Evolutionary conservation across 1,284 basidiomycete species (phyloP).

Genomic region (Moesziomyces antarcticus): DNA sequence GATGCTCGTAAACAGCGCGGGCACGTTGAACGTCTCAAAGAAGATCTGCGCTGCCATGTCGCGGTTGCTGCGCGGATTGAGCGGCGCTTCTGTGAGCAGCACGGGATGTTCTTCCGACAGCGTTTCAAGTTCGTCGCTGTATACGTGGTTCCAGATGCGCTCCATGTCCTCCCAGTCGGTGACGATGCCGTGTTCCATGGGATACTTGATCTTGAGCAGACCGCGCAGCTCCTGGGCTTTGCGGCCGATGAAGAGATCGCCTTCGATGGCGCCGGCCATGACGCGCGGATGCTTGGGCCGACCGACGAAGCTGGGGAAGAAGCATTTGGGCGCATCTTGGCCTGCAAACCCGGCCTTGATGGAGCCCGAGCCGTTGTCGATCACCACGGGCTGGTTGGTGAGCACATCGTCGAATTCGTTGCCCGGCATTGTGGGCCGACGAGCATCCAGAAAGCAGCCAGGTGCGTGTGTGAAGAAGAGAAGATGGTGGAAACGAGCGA

Average conservation of each 20-base stretch:
- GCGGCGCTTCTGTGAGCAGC: slow-evolving; percentile 88
- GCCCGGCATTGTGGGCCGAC: slow-evolving; percentile 22
- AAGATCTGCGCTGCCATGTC: slow-evolving; percentile 97
- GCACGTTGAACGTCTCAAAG: slow-evolving; percentile 98
- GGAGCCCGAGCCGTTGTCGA: slow-evolving; percentile 67
- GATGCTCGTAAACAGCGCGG: slow-evolving; percentile 94
- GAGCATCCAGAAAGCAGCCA: neutral
- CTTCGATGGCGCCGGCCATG: slow-evolving; percentile 67
- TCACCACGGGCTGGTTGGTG: slow-evolving; percentile 68
- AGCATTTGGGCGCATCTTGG: slow-evolving; percentile 65
- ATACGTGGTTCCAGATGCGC: slow-evolving; percentile 66
- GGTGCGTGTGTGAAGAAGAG: neutral
- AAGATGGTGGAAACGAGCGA: neutral
- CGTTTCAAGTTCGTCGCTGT: slow-evolving; percentile 65
- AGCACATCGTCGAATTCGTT: slow-evolving; percentile 67
- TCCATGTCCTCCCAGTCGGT: slow-evolving; percentile 68
- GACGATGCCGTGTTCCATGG: slow-evolving; percentile 67
- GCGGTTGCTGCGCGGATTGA: slow-evolving; percentile 91
- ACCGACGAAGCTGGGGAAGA: slow-evolving; percentile 66
- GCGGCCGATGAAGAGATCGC: slow-evolving; percentile 66
- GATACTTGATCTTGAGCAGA: slow-evolving; percentile 64
- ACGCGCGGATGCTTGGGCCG: slow-evolving; percentile 65
- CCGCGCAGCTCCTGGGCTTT: slow-evolving; percentile 66
- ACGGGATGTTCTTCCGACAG: slow-evolving; percentile 82
- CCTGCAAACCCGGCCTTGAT: slow-evolving; percentile 68